Evolutionary conservation across 2,329 filamentous ascomycete genomes (phyloP).

Genomic region (Diaporthe vexans): DNA sequence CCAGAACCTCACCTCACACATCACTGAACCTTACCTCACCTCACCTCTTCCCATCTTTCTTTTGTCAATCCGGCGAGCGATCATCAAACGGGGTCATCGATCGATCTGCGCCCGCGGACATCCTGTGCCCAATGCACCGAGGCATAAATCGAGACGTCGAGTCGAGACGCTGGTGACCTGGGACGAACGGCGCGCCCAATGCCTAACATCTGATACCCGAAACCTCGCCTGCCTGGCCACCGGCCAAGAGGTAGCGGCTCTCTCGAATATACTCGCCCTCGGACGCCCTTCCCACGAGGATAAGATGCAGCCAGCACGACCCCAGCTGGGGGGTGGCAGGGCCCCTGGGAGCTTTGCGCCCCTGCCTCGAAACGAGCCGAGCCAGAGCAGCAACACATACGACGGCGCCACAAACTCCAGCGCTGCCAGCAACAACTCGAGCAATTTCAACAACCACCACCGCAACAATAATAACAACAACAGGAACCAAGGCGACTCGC

Average conservation of each 20-base stretch:
- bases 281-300: conserved; percentile 46
- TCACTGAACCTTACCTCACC: neutral
- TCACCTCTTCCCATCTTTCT: neutral
- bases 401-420: neutral
- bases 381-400: conserved; percentile 15
- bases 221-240: conserved; percentile 30
- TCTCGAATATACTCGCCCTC: conserved; percentile 40
- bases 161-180: conserved; percentile 29
- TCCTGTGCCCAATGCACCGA: conserved; percentile 19
- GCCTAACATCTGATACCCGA: conserved; percentile 28
- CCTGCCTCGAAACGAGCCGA: conserved; percentile 53
- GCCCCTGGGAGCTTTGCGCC: conserved; percentile 71
- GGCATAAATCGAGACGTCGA: conserved; percentile 10
- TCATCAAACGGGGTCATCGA: neutral
- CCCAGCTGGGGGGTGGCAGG: conserved; percentile 54
- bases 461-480: conserved; percentile 22
- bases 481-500: conserved; percentile 23
- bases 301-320: conserved; percentile 64
- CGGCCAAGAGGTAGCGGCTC: conserved; percentile 60
- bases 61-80: neutral
- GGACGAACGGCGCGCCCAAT: conserved; percentile 11
- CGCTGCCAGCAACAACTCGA: neutral
- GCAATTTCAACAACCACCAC: neutral
- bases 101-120: neutral
- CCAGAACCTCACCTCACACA: neutral